Conservation (phyloP, 768 basidiomycete genomes). For the Podaxis pistillaris region DNA sequence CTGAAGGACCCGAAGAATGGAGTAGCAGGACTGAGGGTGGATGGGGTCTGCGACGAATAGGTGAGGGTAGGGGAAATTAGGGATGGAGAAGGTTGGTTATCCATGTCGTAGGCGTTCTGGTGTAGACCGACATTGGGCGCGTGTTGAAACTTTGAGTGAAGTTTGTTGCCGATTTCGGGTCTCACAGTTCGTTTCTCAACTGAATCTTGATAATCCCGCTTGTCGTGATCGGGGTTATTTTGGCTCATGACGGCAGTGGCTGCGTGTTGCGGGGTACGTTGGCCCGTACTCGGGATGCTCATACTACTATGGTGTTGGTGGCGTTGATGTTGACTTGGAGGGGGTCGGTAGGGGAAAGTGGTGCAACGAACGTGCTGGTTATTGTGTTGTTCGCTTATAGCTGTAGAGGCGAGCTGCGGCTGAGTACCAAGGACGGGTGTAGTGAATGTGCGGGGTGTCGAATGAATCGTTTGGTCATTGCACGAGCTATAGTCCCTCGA, state of each 20-base stretch:
- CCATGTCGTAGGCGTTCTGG: conserved; percentile 13
- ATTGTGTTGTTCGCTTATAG: conserved; percentile 24
- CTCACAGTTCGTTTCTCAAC: conserved; percentile 20
- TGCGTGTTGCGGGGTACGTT: conserved; percentile 33
- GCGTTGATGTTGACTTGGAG: conserved; percentile 25
- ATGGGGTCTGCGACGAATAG: conserved; percentile 63
- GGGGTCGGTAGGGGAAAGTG: conserved; percentile 42
- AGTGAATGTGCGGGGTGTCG: conserved; percentile 14
- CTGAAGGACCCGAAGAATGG: conserved; percentile 67
- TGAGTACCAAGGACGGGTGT: conserved; percentile 18
- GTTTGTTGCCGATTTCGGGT: conserved; percentile 24
- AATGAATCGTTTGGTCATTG: conserved; percentile 5
- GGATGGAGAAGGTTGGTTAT: conserved; percentile 32
- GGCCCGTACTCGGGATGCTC: conserved; percentile 36
- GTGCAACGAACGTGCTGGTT: conserved; percentile 43
- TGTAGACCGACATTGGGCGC: background rate
- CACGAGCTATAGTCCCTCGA: conserved; percentile 14
- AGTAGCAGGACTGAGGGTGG: conserved; percentile 68
- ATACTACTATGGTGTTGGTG: conserved; percentile 50
- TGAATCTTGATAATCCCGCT: conserved; percentile 21
- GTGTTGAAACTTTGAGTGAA: conserved; percentile 10
- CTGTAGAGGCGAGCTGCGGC: conserved; percentile 16
- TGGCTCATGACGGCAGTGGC: conserved; percentile 25
- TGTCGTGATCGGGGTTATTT: conserved; percentile 19
- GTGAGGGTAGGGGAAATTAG: conserved; percentile 68